Evolutionary conservation across 2,329 filamentous ascomycete genomes (phyloP).

Genomic region (Aurifilum marmelostoma): DNA sequence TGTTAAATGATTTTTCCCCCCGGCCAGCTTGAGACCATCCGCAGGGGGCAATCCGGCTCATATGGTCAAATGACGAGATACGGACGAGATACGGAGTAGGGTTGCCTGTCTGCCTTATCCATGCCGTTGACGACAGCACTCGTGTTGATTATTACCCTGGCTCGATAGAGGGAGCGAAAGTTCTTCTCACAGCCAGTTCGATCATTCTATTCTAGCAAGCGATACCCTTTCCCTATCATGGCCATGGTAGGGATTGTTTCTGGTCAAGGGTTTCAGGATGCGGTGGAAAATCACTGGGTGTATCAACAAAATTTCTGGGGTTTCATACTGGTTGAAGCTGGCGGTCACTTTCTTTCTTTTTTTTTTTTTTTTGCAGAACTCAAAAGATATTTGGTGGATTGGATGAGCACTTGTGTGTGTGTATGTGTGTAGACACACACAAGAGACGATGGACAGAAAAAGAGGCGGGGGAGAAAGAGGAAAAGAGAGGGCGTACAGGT

Average conservation of each 20-base stretch:
- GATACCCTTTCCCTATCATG: conserved; percentile 22
- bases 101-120: neutral
- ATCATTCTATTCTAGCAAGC: conserved; percentile 1
- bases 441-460: neutral
- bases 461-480: neutral
- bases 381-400: neutral
- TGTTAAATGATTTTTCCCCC: neutral
- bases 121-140: neutral
- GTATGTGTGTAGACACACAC: neutral
- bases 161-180: neutral
- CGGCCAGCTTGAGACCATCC: neutral
- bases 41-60: no score
- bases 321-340: neutral
- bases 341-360: neutral
- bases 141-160: neutral
- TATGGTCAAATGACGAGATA: neutral
- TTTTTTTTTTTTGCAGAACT: neutral
- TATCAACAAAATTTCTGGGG: neutral
- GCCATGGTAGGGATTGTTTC: conserved; percentile 6
- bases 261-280: neutral
- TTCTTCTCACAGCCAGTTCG: neutral
- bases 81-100: neutral
- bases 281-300: neutral
- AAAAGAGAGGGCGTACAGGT: conserved; percentile 1
- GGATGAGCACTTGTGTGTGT: neutral